Evolutionary conservation across 345 rosid genomes (phyloP), one percentile per base, ranked within the genome.

Genomic region (Excoecaria cochinchinensis): DNA sequence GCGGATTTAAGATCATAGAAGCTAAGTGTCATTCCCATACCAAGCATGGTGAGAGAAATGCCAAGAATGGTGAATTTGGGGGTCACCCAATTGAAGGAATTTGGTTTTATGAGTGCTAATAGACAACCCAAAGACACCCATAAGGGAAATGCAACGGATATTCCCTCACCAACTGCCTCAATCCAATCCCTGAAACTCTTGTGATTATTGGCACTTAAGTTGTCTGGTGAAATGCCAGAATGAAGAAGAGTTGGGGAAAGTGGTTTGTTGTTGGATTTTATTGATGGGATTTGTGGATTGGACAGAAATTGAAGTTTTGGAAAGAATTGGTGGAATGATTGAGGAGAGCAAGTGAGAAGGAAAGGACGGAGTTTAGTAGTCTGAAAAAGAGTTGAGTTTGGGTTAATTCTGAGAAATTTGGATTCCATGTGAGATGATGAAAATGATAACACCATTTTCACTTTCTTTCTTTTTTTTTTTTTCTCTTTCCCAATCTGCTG

Each of bases 21-120:
- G 19, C 93, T 89, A 83, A 92, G 92, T 69, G 98, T 91, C 94
- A 92, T 91, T 25, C 97, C 97, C 98, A 92, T 94, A 17, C 98
- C 97, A 57, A 91, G 95, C 97, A 94, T 94, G 4, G 92, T 92
- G 72, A 90, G 67, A n/a, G 91, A 85, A n/a, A 94, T 75, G 48
- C 94, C 97, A 53, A 75, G 24, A 63, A 87, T 84, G 63, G 86
- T 88, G 92, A 78, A 89, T 56, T 82, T 79, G 21, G 98, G 97
- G 39, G 88, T 85, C 60, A 94, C 92, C 98, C 97, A 92, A 63
- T 77, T 74, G 87, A 87, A 94, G 25, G 86, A 72, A 67, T 73
- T 82, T 16, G 97, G 98, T 62, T 78, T 89, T 70, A 91, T 17
- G 67, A 94, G 78, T 67, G 95, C 97, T 82, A 89, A 67, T 25